These are phyloP conservation scores for Aspergillus sp. DNA, from an alignment of 2,329 filamentous ascomycete genomes.

Conservation along the genomic window DNA sequence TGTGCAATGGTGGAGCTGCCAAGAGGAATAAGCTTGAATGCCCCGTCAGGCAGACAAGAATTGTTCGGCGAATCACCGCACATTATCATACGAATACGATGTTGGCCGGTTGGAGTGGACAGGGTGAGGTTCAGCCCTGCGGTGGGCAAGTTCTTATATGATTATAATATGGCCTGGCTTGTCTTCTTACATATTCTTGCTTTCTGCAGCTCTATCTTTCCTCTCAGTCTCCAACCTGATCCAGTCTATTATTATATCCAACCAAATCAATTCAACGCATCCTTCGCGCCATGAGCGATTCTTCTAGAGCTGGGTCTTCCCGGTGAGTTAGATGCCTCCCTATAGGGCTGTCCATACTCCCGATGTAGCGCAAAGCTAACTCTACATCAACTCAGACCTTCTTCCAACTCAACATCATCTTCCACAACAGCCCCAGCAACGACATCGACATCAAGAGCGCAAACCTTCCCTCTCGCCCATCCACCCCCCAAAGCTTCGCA, in stretches of 20 bases:
- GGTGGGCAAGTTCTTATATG: too few relatives aligned
- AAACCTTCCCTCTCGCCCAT: constrained; percentile 32
- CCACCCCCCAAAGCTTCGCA: constrained; percentile 30
- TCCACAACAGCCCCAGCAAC: background rate
- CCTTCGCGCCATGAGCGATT: background rate
- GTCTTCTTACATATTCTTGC: background rate
- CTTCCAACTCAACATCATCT: background rate
- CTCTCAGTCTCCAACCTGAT: background rate
- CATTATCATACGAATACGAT: background rate
- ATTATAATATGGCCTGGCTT: background rate
- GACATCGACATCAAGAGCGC: constrained; percentile 6
- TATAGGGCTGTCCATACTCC: background rate
- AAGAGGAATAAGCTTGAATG: background rate
- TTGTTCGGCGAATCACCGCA: background rate
- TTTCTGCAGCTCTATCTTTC: background rate
- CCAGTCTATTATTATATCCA: background rate
- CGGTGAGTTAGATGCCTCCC: background rate
- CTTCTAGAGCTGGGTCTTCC: background rate
- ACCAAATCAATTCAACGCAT: background rate
- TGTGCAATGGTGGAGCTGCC: background rate
- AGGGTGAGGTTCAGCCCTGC: background rate
- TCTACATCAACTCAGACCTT: background rate
- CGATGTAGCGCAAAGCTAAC: background rate
- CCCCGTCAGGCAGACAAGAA: background rate
- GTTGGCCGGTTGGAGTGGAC: background rate